Percentiles rank a stretch among this genome's conserved stretches.
phyloP scores from a whole-genome alignment of 2,329 filamentous ascomycete species.

The Sporothrix inflata region DNA sequence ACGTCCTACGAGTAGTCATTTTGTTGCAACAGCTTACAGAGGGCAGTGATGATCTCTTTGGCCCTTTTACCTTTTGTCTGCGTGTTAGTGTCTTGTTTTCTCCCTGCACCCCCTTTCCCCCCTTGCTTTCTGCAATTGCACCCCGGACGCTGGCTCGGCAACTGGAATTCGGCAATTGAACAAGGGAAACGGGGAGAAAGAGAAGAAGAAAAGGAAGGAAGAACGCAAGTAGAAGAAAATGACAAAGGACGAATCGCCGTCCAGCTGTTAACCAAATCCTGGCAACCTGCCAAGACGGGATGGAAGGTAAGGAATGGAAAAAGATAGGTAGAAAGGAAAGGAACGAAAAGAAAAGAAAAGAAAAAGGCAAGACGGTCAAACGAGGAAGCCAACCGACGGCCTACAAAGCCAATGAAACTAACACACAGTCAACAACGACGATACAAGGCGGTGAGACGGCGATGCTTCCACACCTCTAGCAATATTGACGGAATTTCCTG shows the following conservation, averaged over 20 bases:
- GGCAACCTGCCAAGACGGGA: neutral
- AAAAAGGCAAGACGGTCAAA: neutral
- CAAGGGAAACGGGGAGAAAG: neutral
- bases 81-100: neutral
- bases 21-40: neutral
- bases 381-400: neutral
- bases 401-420: neutral
- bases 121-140: slow-evolving; percentile 10
- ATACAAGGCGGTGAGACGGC: neutral
- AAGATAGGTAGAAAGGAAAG: neutral
- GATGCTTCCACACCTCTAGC: neutral
- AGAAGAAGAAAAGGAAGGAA: neutral
- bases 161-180: neutral
- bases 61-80: neutral
- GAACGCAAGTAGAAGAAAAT: too few relatives aligned
- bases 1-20: neutral
- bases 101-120: neutral
- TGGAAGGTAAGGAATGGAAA: neutral
- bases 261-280: neutral
- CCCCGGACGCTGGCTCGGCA: neutral
- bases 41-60: neutral
- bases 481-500: neutral
- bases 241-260: neutral
- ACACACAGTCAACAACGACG: neutral
- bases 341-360: neutral